phyloP scores from a whole-genome alignment of 2,329 filamentous ascomycete genomes.

The Trichoderma brevicompactum region DNA sequence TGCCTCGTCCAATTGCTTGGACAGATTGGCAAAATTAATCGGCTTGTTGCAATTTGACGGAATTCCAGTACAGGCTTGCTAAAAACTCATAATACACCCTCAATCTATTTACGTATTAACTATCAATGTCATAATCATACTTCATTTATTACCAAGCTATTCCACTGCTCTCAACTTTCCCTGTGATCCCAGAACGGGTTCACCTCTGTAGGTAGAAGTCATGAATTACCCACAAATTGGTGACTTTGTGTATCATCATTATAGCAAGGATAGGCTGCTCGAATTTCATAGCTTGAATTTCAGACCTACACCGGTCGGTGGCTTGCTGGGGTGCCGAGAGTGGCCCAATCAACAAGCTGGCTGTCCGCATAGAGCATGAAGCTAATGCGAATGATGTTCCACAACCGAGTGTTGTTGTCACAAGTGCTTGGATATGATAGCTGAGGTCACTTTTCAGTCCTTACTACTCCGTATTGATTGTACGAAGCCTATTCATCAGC shows the following conservation, averaged over 20 bases:
- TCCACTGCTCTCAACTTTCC: too few relatives aligned
- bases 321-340: not conserved
- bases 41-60: constrained; percentile 26
- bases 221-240: too few relatives aligned
- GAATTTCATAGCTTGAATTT: not conserved
- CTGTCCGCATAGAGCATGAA: not conserved
- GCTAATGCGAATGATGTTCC: not conserved
- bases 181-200: too few relatives aligned
- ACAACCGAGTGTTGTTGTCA: not conserved
- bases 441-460: not conserved
- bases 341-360: not conserved
- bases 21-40: constrained; percentile 26
- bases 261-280: too few relatives aligned
- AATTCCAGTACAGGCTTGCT: not conserved
- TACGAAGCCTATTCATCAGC: too few relatives aligned
- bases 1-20: not conserved
- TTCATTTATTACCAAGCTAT: too few relatives aligned
- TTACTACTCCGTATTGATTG: too few relatives aligned
- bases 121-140: too few relatives aligned
- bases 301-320: not conserved
- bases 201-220: too few relatives aligned
- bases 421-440: not conserved
- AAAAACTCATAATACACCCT: not conserved
- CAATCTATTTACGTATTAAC: too few relatives aligned
- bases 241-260: too few relatives aligned